Evolutionary conservation across 495 filamentous ascomycete genomes (phyloP).

Genomic region (Daldinia vernicosa): DNA sequence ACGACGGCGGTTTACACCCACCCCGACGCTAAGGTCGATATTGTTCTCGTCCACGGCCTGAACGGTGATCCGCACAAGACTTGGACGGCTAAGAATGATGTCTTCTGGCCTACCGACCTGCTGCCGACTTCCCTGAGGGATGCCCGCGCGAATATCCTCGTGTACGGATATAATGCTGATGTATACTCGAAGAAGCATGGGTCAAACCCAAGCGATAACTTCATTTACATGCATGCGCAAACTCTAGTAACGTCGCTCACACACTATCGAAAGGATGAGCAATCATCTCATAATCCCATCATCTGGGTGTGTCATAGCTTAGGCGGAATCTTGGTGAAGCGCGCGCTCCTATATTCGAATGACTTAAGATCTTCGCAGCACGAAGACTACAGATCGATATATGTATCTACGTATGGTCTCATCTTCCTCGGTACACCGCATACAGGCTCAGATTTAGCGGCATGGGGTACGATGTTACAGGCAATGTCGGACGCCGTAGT

Average conservation of each 20-base stretch:
- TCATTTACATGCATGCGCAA: slow-evolving; percentile 84
- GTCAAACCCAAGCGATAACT: slow-evolving; percentile 67
- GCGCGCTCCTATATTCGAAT: slow-evolving; percentile 66
- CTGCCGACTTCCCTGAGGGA: slow-evolving; percentile 70
- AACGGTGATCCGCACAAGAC: slow-evolving; percentile 80
- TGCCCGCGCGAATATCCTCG: slow-evolving; percentile 73
- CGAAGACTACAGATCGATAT: slow-evolving; percentile 79
- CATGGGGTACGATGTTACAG: slow-evolving; percentile 79
- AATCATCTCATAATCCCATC: slow-evolving; percentile 70
- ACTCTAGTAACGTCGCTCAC: slow-evolving; percentile 72
- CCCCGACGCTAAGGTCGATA: slow-evolving; percentile 67
- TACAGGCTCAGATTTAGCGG: slow-evolving; percentile 77
- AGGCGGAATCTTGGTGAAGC: slow-evolving; percentile 83
- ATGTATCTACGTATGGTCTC: slow-evolving; percentile 83
- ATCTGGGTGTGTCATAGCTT: slow-evolving; percentile 88
- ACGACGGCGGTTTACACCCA: slow-evolving; percentile 73
- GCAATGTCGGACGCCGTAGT: slow-evolving; percentile 75
- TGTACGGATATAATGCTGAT: slow-evolving; percentile 87
- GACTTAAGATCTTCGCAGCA: slow-evolving; percentile 71
- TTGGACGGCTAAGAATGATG: slow-evolving; percentile 73
- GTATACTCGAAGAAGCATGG: slow-evolving; percentile 64
- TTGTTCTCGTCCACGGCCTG: slow-evolving; percentile 84
- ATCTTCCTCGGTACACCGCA: slow-evolving; percentile 92
- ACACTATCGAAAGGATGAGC: slow-evolving; percentile 62
- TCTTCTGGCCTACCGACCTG: slow-evolving; percentile 81